These are phyloP conservation scores for Rhododendron griersonianum DNA, from an alignment of 148 eudicot species.

Conservation along the genomic window DNA sequence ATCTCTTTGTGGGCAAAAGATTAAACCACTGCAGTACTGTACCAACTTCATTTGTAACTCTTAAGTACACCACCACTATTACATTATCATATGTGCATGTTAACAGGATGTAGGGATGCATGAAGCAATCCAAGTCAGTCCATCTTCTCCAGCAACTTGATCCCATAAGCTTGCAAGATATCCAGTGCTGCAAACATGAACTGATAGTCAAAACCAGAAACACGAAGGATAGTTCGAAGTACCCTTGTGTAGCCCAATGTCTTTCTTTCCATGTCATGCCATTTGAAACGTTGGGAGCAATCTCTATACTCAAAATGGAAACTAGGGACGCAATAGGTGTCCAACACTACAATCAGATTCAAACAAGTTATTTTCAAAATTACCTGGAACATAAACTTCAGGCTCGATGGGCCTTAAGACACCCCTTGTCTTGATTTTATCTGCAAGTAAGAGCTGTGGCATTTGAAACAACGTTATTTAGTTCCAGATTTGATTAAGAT, in stretches of 20 bases:
- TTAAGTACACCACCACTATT: neutral
- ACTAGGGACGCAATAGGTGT: neutral
- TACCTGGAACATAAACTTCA: constrained; percentile 91
- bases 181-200: constrained; percentile 52
- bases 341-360: neutral
- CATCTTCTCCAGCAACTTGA: constrained; percentile 63
- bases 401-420: constrained; percentile 78
- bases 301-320: neutral
- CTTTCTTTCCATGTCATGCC: neutral
- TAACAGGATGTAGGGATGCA: neutral
- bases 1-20: neutral
- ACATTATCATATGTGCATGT: neutral
- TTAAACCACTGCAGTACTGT: neutral
- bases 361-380: neutral
- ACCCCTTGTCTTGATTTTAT: constrained; percentile 68
- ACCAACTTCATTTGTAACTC: neutral
- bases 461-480: constrained; percentile 5
- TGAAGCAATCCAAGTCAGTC: constrained; percentile 20
- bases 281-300: neutral
- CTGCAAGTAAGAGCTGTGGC: constrained; percentile 73
- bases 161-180: constrained; percentile 61
- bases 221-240: neutral
- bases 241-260: neutral
- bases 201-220: neutral
- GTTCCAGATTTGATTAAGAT: constrained; percentile 1